Base-by-base conservation (phyloP, 495 filamentous ascomycete genomes). In the Cryomyces minteri region DNA sequence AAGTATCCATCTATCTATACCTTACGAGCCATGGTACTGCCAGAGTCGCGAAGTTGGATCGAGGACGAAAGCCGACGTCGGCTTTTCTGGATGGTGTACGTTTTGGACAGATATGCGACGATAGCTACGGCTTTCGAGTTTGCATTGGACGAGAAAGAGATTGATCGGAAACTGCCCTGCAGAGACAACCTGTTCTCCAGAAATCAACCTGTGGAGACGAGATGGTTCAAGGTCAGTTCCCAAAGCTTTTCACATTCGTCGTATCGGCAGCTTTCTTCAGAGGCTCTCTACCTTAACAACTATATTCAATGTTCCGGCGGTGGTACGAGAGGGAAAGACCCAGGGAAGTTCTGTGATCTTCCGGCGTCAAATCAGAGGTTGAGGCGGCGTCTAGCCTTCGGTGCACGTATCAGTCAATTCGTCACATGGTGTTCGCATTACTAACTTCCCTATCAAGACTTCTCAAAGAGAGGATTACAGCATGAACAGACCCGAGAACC, bases 21-120 rank as follows among this genome's bases (percentile, higher is more conserved):
- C 0, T 65, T 88, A 36, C 69, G 85, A 41, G 83, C 84, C 11
- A 83, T 84, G 60, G 75, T 84, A 12, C 66, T 93, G 1, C 80
- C 85, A 0, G 85, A 90, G 40, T 68, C 85, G 0, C 78, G 79
- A 32, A 81, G 84, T 40, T 93, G 83, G 65, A 80, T 88, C 47
- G 86, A 94, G 58, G 84, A 93, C 43, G 86, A 94, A 54, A 79
- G 83, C 40, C 67, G 84, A 37, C 68, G 86, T 37, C 68, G 86
- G 5, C 64, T 93, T 1, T 92, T 94, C 64, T 94, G 86, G 86
- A 88, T 86, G 81, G 78, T 92, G 30, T 94, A 90, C 54, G 58
- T 92, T 30, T 68, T 94, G 32, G 86, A 94, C 60, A 70, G 87
- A 37, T 92, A 90, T 52, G 85, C 86, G 1, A 92, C 84, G 1